phyloP scores from a whole-genome alignment of 768 basidiomycete genomes.

The Lepiota brunneoincarnata region DNA sequence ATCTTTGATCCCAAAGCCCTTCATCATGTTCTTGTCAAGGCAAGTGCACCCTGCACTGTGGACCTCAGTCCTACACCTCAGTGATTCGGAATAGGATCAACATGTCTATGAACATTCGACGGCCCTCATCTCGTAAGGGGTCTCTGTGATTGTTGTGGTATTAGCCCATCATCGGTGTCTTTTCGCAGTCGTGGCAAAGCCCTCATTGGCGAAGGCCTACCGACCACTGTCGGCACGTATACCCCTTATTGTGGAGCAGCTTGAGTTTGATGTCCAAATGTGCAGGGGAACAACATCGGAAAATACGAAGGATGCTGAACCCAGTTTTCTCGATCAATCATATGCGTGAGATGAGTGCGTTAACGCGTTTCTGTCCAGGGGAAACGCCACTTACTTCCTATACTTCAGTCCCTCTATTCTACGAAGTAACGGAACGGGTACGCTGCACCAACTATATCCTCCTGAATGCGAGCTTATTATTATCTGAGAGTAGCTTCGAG shows the following conservation, averaged over 20 bases:
- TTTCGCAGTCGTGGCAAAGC: constrained; percentile 16
- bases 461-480: background rate
- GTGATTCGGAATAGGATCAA: constrained; percentile 24
- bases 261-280: background rate
- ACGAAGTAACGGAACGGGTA: constrained; percentile 27
- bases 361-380: background rate
- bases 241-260: background rate
- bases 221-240: constrained; percentile 21
- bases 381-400: background rate
- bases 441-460: background rate
- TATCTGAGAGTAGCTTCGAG: constrained; percentile 22
- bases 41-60: background rate
- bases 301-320: constrained; percentile 41
- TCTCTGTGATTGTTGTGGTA: background rate
- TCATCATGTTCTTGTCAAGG: constrained; percentile 42
- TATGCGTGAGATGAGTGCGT: constrained; percentile 36
- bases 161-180: background rate
- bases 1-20: constrained; percentile 42
- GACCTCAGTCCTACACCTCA: background rate
- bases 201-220: constrained; percentile 26
- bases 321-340: constrained; percentile 41
- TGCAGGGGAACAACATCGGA: constrained; percentile 38
- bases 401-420: constrained; percentile 30
- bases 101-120: constrained; percentile 25
- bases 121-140: constrained; percentile 20